phyloP scores from a whole-genome alignment of 1,284 basidiomycete genomes.

The Fomitiporia mediterranea region DNA sequence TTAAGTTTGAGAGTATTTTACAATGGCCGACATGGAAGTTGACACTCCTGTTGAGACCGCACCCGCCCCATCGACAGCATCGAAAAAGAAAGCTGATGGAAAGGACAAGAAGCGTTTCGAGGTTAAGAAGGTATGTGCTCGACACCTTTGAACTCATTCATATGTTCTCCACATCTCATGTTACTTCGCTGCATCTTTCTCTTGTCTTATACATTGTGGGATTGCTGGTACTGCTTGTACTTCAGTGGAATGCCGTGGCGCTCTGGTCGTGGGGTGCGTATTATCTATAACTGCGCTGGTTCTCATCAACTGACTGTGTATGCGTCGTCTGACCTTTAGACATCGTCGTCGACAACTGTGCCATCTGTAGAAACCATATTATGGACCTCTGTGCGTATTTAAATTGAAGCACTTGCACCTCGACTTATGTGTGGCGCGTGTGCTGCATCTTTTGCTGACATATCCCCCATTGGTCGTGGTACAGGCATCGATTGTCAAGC shows the following conservation, averaged over 20 bases:
- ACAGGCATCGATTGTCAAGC: constrained; percentile 99
- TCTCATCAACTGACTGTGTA: neutral
- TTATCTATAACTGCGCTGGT: neutral
- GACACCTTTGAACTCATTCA: constrained; percentile 14
- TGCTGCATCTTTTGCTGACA: constrained; percentile 12
- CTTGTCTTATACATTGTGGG: neutral
- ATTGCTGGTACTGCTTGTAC: constrained; percentile 20
- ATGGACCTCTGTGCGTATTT: constrained; percentile 88
- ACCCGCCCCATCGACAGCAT: constrained; percentile 36
- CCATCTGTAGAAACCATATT: constrained; percentile 96
- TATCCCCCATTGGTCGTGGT: constrained; percentile 14
- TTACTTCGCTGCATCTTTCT: constrained; percentile 9
- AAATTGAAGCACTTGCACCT: neutral
- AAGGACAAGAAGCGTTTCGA: constrained; percentile 81
- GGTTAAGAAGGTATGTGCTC: constrained; percentile 81
- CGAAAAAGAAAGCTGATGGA: constrained; percentile 47
- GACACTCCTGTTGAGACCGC: constrained; percentile 45
- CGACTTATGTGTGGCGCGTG: constrained; percentile 1
- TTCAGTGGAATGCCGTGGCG: constrained; percentile 92
- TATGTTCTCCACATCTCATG: too few species aligned
- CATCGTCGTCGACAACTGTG: constrained; percentile 94
- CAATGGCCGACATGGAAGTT: constrained; percentile 81
- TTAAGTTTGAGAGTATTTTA: neutral
- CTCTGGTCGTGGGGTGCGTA: constrained; percentile 92
- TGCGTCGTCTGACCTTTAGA: constrained; percentile 41